A percentile compares a stretch with the other conserved stretches of the same genome.
phyloP scores from a whole-genome alignment of 2,329 filamentous ascomycete genomes.

The Epichloe amarillans region DNA sequence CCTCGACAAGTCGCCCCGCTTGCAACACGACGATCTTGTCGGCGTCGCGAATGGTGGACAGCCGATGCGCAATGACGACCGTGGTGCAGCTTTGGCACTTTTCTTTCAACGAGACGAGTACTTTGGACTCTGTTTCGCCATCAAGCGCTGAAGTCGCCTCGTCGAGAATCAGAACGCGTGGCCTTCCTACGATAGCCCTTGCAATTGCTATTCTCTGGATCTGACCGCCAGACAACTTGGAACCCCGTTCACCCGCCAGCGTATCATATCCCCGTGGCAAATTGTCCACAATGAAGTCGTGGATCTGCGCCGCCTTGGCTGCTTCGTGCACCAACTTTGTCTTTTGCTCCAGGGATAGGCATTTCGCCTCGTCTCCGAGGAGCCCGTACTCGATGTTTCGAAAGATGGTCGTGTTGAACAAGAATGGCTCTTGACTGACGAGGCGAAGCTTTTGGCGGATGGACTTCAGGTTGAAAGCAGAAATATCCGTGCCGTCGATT shows the following conservation, averaged over 20 bases:
- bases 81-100: slow-evolving; percentile 39
- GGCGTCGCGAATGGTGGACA: slow-evolving; percentile 46
- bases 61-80: slow-evolving; percentile 51
- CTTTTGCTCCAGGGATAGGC: too few relatives aligned
- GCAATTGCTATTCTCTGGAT: background rate
- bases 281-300: background rate
- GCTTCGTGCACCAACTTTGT: background rate
- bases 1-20: slow-evolving; percentile 44
- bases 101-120: background rate
- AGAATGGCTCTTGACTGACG: background rate
- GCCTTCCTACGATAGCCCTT: slow-evolving; percentile 17
- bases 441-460: too few relatives aligned
- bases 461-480: too few relatives aligned
- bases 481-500: too few relatives aligned
- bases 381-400: background rate
- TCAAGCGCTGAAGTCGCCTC: slow-evolving; percentile 71
- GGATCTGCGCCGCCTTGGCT: background rate
- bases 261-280: background rate
- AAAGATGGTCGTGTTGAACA: background rate
- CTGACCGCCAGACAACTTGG: background rate
- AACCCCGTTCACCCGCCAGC: background rate
- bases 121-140: slow-evolving; percentile 55
- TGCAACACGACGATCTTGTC: slow-evolving; percentile 53
- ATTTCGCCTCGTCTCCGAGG: too few relatives aligned
- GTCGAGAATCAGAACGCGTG: slow-evolving; percentile 71